phyloP scores from a whole-genome alignment of 177 flowering plant genomes.

The Viscum album region DNA sequence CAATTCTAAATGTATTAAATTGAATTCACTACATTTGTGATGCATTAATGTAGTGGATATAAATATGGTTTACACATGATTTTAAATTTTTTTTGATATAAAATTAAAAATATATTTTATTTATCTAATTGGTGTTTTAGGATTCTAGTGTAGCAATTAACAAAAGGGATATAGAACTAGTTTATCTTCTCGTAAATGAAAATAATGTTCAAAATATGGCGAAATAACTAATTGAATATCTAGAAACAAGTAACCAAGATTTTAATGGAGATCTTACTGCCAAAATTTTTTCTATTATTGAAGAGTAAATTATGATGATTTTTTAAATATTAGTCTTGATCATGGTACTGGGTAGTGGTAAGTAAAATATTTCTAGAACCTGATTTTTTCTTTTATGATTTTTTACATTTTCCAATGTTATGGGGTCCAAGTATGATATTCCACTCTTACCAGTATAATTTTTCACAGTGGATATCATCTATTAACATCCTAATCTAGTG shows the following conservation, averaged over 20 bases:
- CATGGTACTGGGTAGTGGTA: background rate
- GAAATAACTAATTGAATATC: slow-evolving; percentile 82
- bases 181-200: slow-evolving; percentile 82
- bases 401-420: background rate
- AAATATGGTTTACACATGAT: background rate
- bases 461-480: no score
- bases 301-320: slow-evolving; percentile 49
- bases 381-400: slow-evolving; percentile 1
- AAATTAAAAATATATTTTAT: background rate
- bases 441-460: no score
- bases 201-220: slow-evolving; percentile 76
- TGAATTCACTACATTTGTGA: no score
- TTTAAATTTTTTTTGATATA: background rate
- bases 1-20: no score
- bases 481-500: no score
- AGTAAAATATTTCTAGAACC: background rate
- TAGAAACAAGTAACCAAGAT: slow-evolving; percentile 90
- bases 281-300: slow-evolving; percentile 92
- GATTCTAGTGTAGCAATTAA: slow-evolving; percentile 96
- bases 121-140: slow-evolving; percentile 19
- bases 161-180: slow-evolving; percentile 91
- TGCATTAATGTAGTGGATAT: no score
- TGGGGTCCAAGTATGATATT: no score
- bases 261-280: slow-evolving; percentile 93
- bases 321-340: background rate